A percentile compares a stretch with the other conserved stretches of the same genome.
These are phyloP conservation scores for Juglanconis juglandina DNA, from an alignment of 2,329 filamentous ascomycete species.

Conservation along the genomic window DNA sequence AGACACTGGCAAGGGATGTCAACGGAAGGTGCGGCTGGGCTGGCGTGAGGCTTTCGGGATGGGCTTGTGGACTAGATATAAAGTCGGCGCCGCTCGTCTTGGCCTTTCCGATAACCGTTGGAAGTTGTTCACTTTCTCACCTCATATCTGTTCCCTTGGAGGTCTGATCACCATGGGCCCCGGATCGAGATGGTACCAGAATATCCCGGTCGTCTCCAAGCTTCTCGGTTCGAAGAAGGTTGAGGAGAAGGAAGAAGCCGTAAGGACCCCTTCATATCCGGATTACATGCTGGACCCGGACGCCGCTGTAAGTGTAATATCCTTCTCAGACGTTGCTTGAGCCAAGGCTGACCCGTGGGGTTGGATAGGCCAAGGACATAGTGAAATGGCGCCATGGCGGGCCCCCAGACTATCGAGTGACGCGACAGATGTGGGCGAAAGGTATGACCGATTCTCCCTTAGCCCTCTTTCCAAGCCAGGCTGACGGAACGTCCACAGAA, in stretches of 20 bases:
- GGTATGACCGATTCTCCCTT: constrained; percentile 40
- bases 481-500: constrained; percentile 36
- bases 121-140: too few relatives aligned
- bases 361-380: constrained; percentile 37
- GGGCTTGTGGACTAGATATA: not conserved
- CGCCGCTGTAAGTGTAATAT: constrained; percentile 42
- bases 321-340: too few relatives aligned
- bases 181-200: constrained; percentile 3
- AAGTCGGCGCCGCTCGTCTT: not conserved
- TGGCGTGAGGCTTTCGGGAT: not conserved
- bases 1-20: not conserved
- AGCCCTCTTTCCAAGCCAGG: constrained; percentile 11
- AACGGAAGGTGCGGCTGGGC: not conserved
- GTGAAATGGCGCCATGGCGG: constrained; percentile 59
- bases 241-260: not conserved
- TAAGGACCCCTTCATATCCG: constrained; percentile 29
- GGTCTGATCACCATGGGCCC: constrained; percentile 1
- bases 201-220: not conserved
- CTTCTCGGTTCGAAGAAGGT: constrained; percentile 3
- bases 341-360: constrained; percentile 1
- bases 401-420: constrained; percentile 63
- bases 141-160: not conserved
- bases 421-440: constrained; percentile 54
- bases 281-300: constrained; percentile 59
- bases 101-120: not conserved